These are phyloP conservation scores for Hyaloscypha finlandica DNA, from an alignment of 495 filamentous ascomycete species.

Conservation along the genomic window DNA sequence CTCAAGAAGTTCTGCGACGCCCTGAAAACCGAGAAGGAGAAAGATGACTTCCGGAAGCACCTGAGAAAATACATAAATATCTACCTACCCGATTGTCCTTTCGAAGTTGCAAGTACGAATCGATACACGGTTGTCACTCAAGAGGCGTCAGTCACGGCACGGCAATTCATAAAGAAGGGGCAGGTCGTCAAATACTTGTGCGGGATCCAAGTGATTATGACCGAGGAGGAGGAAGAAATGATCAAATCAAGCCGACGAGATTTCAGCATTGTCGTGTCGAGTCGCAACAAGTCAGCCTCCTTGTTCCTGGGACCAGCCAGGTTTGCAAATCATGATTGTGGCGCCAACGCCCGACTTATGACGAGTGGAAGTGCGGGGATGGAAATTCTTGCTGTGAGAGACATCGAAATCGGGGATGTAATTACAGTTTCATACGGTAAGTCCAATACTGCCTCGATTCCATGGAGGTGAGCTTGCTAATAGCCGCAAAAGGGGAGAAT, in stretches of 20 bases:
- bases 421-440: slow-evolving; percentile 90
- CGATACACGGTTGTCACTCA: slow-evolving; percentile 89
- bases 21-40: slow-evolving; percentile 74
- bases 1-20: slow-evolving; percentile 66
- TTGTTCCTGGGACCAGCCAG: slow-evolving; percentile 93
- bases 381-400: slow-evolving; percentile 74
- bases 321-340: slow-evolving; percentile 97
- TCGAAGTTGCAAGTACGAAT: slow-evolving; percentile 92
- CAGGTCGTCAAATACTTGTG: slow-evolving; percentile 88
- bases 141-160: slow-evolving; percentile 86
- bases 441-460: not conserved
- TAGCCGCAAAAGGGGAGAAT: slow-evolving; percentile 53
- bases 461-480: not conserved
- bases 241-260: slow-evolving; percentile 79
- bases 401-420: slow-evolving; percentile 87
- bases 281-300: slow-evolving; percentile 81
- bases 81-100: slow-evolving; percentile 89
- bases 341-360: slow-evolving; percentile 84
- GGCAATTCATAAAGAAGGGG: slow-evolving; percentile 73
- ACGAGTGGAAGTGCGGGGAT: slow-evolving; percentile 84
- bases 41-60: slow-evolving; percentile 85
- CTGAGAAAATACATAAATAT: slow-evolving; percentile 90
- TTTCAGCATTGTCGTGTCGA: slow-evolving; percentile 95
- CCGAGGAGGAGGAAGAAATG: slow-evolving; percentile 81
- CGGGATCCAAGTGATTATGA: slow-evolving; percentile 88